These are phyloP conservation scores for Ustilago cynodontis DNA, from an alignment of 1,284 basidiomycete genomes.

Conservation along the genomic window DNA sequence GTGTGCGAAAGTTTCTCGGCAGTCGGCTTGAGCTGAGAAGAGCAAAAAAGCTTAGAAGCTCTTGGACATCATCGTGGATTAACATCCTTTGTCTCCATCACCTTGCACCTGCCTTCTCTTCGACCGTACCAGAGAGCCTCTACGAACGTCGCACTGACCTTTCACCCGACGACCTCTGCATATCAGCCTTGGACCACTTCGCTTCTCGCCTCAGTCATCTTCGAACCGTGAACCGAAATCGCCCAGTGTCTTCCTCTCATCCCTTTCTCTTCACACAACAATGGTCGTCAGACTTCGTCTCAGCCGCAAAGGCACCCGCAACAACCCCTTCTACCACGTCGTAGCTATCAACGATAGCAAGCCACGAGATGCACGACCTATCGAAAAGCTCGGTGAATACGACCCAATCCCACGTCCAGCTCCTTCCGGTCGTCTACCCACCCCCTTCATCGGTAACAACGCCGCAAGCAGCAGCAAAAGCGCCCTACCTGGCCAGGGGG, in stretches of 20 bases:
- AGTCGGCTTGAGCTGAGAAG: constrained; percentile 10
- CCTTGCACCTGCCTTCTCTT: no score
- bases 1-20: no score
- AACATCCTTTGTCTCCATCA: not conserved
- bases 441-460: constrained; percentile 19
- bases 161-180: no score
- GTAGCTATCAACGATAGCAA: constrained; percentile 84
- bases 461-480: not conserved
- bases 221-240: no score
- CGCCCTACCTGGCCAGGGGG: constrained; percentile 38
- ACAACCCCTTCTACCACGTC: constrained; percentile 86
- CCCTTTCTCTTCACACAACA: constrained; percentile 26
- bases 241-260: not conserved
- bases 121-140: no score
- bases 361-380: constrained; percentile 86
- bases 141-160: no score
- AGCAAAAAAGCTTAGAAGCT: constrained; percentile 12
- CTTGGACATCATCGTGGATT: not conserved
- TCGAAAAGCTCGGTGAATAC: constrained; percentile 89
- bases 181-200: not conserved
- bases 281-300: constrained; percentile 90
- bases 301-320: constrained; percentile 83
- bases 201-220: not conserved
- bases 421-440: constrained; percentile 18
- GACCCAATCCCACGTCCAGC: constrained; percentile 75